These are phyloP conservation scores for Zychaea mexicana DNA, from an alignment of 371 early-diverging fungal species.

Conservation along the genomic window DNA sequence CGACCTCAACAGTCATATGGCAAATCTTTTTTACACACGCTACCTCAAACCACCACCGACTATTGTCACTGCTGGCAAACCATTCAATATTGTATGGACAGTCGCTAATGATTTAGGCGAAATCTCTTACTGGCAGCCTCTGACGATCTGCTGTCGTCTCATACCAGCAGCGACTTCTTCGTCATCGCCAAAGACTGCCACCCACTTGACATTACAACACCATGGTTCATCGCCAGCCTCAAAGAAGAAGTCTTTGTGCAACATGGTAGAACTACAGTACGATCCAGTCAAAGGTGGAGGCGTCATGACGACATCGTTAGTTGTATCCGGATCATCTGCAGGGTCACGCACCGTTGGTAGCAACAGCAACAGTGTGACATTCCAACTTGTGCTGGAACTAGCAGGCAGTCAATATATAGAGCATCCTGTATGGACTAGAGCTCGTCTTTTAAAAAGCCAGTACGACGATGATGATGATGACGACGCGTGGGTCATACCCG, in stretches of 20 bases:
- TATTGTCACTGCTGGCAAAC: constrained; percentile 21
- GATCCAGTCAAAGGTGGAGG: constrained; percentile 41
- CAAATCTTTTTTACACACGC: constrained; percentile 34
- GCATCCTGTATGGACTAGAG: constrained; percentile 29
- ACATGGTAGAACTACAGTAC: constrained; percentile 17
- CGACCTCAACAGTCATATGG: background rate
- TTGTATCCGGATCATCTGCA: constrained; percentile 21
- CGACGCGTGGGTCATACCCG: constrained; percentile 37
- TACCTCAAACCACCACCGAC: constrained; percentile 47
- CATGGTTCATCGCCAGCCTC: too few relatives aligned
- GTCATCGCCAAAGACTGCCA: background rate
- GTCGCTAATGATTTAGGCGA: constrained; percentile 52
- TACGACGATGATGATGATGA: constrained; percentile 1
- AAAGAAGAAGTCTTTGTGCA: too few relatives aligned
- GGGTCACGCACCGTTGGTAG: too few relatives aligned
- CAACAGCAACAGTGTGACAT: background rate
- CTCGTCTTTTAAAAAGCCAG: background rate
- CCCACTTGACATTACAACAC: too few relatives aligned
- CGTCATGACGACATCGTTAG: constrained; percentile 23
- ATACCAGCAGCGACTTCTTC: background rate
- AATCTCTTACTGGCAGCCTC: constrained; percentile 26
- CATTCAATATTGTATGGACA: constrained; percentile 49
- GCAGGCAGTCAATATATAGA: background rate
- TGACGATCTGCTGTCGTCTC: constrained; percentile 17
- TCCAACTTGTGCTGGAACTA: constrained; percentile 22